Percentiles rank a stretch among this genome's conserved stretches.
These are phyloP conservation scores for Sequoiadendron giganteum DNA, from an alignment of 75 land plant species.

Conservation along the genomic window DNA sequence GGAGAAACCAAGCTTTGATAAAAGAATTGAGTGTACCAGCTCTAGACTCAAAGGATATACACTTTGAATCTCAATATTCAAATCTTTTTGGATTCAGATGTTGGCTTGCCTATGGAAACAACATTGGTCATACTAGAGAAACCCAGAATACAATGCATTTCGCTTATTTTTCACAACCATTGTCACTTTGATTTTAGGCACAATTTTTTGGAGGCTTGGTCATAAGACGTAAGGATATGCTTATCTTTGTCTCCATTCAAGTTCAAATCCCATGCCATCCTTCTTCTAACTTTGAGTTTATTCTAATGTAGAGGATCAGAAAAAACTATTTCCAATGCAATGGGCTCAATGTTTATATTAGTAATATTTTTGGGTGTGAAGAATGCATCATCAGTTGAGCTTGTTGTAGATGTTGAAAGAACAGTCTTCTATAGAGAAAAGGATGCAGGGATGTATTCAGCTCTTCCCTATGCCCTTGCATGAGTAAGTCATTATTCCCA, in stretches of 20 bases:
- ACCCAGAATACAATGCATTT: conserved; percentile 62
- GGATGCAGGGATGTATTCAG: neutral
- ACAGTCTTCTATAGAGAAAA: conserved; percentile 3
- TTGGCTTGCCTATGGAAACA: conserved; percentile 56
- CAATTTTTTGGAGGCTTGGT: conserved; percentile 85
- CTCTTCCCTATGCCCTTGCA: neutral
- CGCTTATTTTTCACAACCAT: conserved; percentile 67
- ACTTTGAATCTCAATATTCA: conserved; percentile 30
- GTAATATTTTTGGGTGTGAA: neutral
- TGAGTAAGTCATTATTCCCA: neutral
- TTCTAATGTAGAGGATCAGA: neutral
- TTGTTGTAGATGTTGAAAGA: neutral
- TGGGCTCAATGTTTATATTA: neutral
- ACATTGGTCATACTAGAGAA: conserved; percentile 52
- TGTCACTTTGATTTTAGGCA: conserved; percentile 68
- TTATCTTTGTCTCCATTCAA: neutral
- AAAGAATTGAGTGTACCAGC: conserved; percentile 64
- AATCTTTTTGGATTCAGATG: conserved; percentile 29
- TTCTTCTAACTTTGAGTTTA: too few relatives aligned
- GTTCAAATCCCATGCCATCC: neutral
- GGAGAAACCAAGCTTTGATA: conserved; percentile 51
- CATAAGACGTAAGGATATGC: neutral
- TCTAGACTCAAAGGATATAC: conserved; percentile 30
- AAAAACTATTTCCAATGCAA: neutral
- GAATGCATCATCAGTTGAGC: neutral